Base-by-base conservation (phyloP, 208 protist genomes). In the Acanthamoeba healyi region DNA sequence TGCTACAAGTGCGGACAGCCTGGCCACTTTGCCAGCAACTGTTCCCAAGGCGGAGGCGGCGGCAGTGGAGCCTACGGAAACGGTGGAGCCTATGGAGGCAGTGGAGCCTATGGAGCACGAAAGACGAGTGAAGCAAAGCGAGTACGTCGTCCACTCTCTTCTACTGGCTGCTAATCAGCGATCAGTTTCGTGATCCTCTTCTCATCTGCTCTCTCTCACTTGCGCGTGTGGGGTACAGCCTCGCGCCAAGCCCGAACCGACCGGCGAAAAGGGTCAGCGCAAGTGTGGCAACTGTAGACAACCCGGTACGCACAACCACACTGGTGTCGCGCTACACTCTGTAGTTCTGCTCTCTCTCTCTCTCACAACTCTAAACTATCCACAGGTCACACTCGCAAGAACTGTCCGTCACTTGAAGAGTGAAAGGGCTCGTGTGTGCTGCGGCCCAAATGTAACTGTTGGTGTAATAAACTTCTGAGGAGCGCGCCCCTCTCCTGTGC, bases 11-110 rank as follows among this genome's bases (percentile, higher is more conserved):
- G 54, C 54, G 54, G 54, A 12, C 54, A 61, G 22, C 54, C 54
- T 61, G 54, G 54, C 54, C 54, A 61, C 54, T 61, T 61, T 61
- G 67, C 67, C n/a, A 77, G 12, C 67, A 77, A 77, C 67, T 77
- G 67, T 12, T 12, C 3, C 17, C 67, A 77, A 77, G 67, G 67
- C 12, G 9, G 12, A 65, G 56, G 67, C 9, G 67, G 38, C 67
- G 26, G 61, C 61, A 70, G 61, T 12, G 54, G n/a, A n/a, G n/a
- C n/a, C n/a, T n/a, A n/a, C n/a, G n/a, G n/a, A n/a, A n/a, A n/a
- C n/a, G n/a, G n/a, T n/a, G n/a, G n/a, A n/a, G n/a, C n/a, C n/a
- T n/a, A n/a, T n/a, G n/a, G n/a, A n/a, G n/a, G n/a, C n/a, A n/a
- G n/a, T n/a, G n/a, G n/a, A n/a, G n/a, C n/a, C n/a, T n/a, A n/a